A percentile compares a stretch with the other conserved stretches of the same genome.
phyloP scores from a whole-genome alignment of 306 rosid genomes.

The Rosa chinensis region DNA sequence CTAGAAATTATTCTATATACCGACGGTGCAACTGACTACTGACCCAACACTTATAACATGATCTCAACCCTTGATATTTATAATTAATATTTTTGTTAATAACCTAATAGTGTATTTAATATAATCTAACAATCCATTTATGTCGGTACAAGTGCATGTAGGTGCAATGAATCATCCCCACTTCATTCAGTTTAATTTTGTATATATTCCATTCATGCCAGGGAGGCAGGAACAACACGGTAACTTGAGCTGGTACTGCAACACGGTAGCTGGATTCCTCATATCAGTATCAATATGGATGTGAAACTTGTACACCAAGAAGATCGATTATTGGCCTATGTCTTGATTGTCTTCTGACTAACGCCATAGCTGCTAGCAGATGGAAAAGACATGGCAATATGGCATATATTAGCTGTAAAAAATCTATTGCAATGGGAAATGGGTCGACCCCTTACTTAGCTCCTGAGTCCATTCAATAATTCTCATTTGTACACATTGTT shows the following conservation, averaged over 20 bases:
- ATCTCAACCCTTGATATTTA: too few relatives aligned
- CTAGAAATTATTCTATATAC: too few relatives aligned
- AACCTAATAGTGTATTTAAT: too few relatives aligned
- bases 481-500: background rate
- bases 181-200: background rate
- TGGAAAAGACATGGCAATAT: background rate
- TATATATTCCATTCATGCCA: background rate
- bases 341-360: background rate
- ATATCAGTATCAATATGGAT: background rate
- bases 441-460: background rate
- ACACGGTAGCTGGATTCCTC: constrained; percentile 11
- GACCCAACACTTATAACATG: too few relatives aligned
- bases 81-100: too few relatives aligned
- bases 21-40: too few relatives aligned
- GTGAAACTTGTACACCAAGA: constrained; percentile 17
- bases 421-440: background rate
- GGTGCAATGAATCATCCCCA: too few relatives aligned
- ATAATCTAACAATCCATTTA: too few relatives aligned
- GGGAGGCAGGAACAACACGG: constrained; percentile 23
- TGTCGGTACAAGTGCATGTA: too few relatives aligned
- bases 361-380: background rate
- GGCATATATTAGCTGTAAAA: background rate
- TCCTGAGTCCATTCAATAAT: background rate
- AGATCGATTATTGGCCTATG: background rate
- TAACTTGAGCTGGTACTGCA: background rate